phyloP scores from a whole-genome alignment of 495 filamentous ascomycete species.

The Daldinia decipiens region DNA sequence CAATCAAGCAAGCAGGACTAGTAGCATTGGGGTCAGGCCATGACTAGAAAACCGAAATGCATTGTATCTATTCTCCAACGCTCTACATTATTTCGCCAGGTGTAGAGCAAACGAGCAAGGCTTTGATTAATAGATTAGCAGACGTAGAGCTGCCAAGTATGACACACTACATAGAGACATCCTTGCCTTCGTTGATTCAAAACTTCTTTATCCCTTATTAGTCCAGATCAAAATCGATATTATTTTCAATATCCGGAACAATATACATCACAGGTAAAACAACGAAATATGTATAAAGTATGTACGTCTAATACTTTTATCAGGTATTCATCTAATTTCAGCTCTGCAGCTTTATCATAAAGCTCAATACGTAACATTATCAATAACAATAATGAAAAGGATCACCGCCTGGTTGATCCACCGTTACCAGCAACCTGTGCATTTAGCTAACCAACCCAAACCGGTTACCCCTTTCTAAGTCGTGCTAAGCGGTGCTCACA shows the following conservation, averaged over 20 bases:
- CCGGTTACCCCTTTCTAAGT: slow-evolving; percentile 13
- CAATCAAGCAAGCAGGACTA: not conserved
- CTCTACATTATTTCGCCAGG: not conserved
- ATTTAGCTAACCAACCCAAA: slow-evolving; percentile 9
- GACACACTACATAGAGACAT: not conserved
- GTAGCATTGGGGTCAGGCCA: not conserved
- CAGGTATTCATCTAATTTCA: slow-evolving; percentile 45
- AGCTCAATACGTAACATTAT: slow-evolving; percentile 32
- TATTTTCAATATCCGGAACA: not conserved
- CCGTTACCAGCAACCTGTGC: slow-evolving; percentile 26
- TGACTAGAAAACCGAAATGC: not conserved
- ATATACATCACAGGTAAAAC: not conserved
- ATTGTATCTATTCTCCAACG: slow-evolving; percentile 23
- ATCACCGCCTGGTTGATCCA: slow-evolving; percentile 22
- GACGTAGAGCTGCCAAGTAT: slow-evolving; percentile 4
- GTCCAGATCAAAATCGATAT: not conserved
- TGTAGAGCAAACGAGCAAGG: slow-evolving; percentile 3
- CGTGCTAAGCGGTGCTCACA: slow-evolving; percentile 22
- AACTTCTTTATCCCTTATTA: not conserved
- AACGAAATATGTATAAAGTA: not conserved
- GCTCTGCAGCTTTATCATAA: slow-evolving; percentile 17
- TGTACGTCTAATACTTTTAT: slow-evolving; percentile 26
- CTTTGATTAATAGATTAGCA: slow-evolving; percentile 25
- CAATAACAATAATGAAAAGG: slow-evolving; percentile 43
- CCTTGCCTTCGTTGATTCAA: not conserved